phyloP scores from a whole-genome alignment of 257 asterid genomes.

The Datura wrightii region DNA sequence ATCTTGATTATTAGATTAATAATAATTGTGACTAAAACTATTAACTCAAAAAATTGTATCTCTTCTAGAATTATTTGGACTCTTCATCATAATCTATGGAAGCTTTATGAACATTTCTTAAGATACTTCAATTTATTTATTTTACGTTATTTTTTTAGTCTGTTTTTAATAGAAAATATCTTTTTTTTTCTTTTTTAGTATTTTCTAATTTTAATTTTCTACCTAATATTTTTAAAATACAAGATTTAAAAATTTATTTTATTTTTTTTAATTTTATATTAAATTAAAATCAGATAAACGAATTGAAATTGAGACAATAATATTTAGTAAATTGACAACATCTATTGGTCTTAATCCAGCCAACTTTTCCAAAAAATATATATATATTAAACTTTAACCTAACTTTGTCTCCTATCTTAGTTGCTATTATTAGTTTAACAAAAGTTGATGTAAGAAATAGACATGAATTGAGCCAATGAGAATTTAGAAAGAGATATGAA shows the following conservation, averaged over 20 bases:
- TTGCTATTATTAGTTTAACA: neutral
- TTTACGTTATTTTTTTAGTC: too few species aligned
- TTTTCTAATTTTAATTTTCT: too few species aligned
- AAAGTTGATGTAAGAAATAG: neutral
- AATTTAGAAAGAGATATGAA: neutral
- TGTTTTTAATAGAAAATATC: too few species aligned
- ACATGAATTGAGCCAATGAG: neutral
- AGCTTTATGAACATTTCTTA: neutral
- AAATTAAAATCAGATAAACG: too few species aligned
- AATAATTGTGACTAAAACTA: neutral
- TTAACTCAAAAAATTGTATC: neutral
- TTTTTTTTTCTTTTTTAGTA: too few species aligned
- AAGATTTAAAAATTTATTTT: too few species aligned
- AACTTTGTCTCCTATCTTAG: neutral
- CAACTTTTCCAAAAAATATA: neutral
- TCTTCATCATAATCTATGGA: neutral
- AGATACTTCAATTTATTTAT: too few species aligned
- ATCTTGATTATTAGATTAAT: neutral
- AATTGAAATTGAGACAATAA: neutral
- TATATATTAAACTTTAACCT: neutral
- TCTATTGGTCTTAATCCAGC: neutral
- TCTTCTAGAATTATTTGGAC: neutral
- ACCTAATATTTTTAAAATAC: too few species aligned
- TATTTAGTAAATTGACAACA: neutral
- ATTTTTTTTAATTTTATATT: too few species aligned